Evolutionary conservation across 1,284 basidiomycete species (phyloP), one percentile per base, ranked within the genome.

Genomic region (Pholiota adiposa): DNA sequence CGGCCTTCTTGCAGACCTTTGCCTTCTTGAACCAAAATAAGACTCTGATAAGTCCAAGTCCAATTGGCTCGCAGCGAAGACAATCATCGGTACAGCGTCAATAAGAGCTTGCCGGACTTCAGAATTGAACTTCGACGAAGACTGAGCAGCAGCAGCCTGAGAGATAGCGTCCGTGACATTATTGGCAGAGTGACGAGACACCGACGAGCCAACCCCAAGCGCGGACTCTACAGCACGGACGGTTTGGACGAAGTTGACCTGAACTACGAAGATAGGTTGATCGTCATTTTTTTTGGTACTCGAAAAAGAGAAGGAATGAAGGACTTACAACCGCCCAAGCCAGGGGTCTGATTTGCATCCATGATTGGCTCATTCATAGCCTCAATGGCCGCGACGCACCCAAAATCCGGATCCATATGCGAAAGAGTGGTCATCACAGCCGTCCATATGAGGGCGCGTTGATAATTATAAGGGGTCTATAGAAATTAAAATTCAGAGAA

Each of bases 301-400:
- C 7, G 14, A 36, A 11, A 7, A 33, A 14, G 12, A 29, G 36
- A n/a, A 16, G 34, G 18, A 41, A 43, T 9, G 14, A 38, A 41
- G 46, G 44, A 40, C 76, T 49, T 69, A 91, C 89, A 92, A 49
- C 80, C 77, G 19, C 90, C 90, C 53, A 88, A 87, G 18, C 79
- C 83, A 0, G 90, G 90, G 0, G 90, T 92, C 61, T 79, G 70
- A 8, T 62, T 70, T 1, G 88, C 86, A 67, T 92, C 73, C 86
- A 84, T 87, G 63, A 89, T 84, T 0, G 89, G 89, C 62, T 93
- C 91, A 64, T 93, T 93, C 43, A 90, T 79, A 1, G 90, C 90
- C 66, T 92, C 81, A 33, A 93, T 89, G 0, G 86, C 76, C 53
- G 87, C 87, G n/a, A 89, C 89, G 29, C 77, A 83, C 21, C 68